phyloP scores from a whole-genome alignment of 495 filamentous ascomycete genomes.

The Penicillium robsamsonii region DNA sequence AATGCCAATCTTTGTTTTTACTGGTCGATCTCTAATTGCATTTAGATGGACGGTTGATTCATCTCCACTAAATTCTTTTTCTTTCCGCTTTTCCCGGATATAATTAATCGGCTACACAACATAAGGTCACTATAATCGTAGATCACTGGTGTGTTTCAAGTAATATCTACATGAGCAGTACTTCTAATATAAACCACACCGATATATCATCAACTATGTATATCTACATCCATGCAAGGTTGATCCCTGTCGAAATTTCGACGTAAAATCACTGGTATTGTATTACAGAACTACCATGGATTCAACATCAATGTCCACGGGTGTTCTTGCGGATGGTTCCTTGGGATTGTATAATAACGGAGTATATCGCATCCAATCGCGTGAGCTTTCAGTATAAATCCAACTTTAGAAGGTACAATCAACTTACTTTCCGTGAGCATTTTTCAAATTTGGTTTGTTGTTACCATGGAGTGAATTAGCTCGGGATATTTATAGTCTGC shows the following conservation, averaged over 20 bases:
- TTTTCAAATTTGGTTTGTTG: not conserved
- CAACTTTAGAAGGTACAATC: conserved; percentile 1
- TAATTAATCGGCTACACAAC: not conserved
- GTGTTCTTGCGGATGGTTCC: conserved; percentile 2
- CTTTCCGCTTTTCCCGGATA: not conserved
- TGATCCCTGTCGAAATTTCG: not conserved
- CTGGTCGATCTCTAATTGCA: not conserved
- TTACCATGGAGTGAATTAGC: not conserved
- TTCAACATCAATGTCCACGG: not conserved
- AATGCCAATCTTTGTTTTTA: conserved; percentile 1
- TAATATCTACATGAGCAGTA: not conserved
- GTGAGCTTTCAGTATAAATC: not conserved
- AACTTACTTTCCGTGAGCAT: conserved; percentile 1
- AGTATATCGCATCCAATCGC: conserved; percentile 22
- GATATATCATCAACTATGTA: not conserved
- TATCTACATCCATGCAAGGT: not conserved
- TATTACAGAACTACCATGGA: not conserved
- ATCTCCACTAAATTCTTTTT: not conserved
- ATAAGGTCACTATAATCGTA: not conserved
- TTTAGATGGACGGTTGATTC: not conserved
- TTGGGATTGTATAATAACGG: conserved; percentile 4
- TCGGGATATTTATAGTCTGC: not conserved
- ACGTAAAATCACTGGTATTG: not conserved
- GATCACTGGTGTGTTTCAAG: not conserved
- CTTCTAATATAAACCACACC: not conserved